Percentiles rank a stretch among this genome's conserved stretches.
These are phyloP conservation scores for Penicillium glabrum DNA, from an alignment of 2,329 filamentous ascomycete genomes.

Conservation along the genomic window DNA sequence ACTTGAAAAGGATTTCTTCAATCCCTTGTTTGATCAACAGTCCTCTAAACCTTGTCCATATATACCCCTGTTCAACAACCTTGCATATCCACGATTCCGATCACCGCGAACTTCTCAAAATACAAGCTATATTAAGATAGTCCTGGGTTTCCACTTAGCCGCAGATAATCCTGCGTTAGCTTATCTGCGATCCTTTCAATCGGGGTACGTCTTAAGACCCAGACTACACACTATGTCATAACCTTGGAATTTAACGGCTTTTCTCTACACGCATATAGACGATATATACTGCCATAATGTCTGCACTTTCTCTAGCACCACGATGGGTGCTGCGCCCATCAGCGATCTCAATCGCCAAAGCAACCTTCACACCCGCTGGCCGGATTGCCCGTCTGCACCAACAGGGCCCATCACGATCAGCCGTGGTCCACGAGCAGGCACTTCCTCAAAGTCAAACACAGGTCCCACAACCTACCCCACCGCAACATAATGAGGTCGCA, in stretches of 20 bases:
- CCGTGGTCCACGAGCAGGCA: conserved; percentile 25
- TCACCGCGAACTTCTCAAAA: neutral
- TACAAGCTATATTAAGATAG: neutral
- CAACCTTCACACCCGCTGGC: neutral
- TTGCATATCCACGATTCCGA: neutral
- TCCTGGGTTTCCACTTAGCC: conserved; percentile 8
- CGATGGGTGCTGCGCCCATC: conserved; percentile 15
- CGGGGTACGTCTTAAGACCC: neutral
- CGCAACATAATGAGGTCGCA: conserved; percentile 1
- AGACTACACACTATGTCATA: neutral
- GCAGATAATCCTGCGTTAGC: conserved; percentile 12
- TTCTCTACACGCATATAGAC: neutral
- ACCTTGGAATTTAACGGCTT: neutral
- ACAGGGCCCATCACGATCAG: conserved; percentile 22
- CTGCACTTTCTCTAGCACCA: conserved; percentile 7
- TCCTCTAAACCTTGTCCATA: neutral
- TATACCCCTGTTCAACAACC: neutral
- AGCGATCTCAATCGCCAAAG: neutral
- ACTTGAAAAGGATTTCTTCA: neutral
- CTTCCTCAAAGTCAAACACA: conserved; percentile 16
- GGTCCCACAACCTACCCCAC: conserved; percentile 5
- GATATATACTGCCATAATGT: conserved; percentile 1
- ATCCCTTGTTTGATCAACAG: neutral
- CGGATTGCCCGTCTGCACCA: conserved; percentile 18
- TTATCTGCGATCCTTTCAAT: neutral